Conservation (phyloP, 768 basidiomycete genomes). For the Pleurotus cornucopiae region DNA sequence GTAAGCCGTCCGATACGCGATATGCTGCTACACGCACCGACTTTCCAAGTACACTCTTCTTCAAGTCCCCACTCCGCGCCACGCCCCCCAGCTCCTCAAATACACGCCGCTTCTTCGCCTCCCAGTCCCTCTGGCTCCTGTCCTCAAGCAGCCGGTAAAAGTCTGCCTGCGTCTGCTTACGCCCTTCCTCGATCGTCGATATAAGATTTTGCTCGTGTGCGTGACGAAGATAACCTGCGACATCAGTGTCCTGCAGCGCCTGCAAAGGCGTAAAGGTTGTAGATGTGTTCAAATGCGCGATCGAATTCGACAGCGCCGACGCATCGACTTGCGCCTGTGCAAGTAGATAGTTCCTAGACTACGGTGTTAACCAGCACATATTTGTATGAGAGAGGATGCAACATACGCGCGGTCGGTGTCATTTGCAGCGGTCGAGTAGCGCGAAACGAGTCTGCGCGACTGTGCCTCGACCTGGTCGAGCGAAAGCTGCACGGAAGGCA, state of each 20-base stretch:
- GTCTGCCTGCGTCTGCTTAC: constrained; percentile 78
- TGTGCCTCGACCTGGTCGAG: constrained; percentile 95
- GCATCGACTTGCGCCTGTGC: constrained; percentile 94
- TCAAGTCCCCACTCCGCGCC: constrained; percentile 50
- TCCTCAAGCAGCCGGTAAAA: constrained; percentile 82
- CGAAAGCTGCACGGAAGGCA: constrained; percentile 85
- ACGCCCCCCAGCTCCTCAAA: constrained; percentile 86
- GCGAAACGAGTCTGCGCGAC: constrained; percentile 77
- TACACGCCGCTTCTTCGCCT: constrained; percentile 82
- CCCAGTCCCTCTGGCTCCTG: constrained; percentile 78
- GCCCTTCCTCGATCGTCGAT: constrained; percentile 87
- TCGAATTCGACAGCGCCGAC: constrained; percentile 77
- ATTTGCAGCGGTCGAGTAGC: constrained; percentile 56
- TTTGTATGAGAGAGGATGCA: background rate
- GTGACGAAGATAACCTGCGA: constrained; percentile 90
- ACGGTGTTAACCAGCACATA: background rate
- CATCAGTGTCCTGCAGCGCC: constrained; percentile 90
- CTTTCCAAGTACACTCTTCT: constrained; percentile 58
- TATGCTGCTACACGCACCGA: constrained; percentile 17
- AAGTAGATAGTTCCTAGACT: constrained; percentile 77
- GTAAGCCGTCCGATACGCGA: constrained; percentile 16
- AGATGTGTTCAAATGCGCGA: constrained; percentile 77
- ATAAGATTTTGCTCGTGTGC: constrained; percentile 94
- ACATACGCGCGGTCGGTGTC: constrained; percentile 76
- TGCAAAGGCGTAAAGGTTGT: constrained; percentile 87